Evolutionary conservation across 805 yeast genomes (phyloP), one percentile per base, ranked within the genome.

Genomic region (Nakazawaea sp.): DNA sequence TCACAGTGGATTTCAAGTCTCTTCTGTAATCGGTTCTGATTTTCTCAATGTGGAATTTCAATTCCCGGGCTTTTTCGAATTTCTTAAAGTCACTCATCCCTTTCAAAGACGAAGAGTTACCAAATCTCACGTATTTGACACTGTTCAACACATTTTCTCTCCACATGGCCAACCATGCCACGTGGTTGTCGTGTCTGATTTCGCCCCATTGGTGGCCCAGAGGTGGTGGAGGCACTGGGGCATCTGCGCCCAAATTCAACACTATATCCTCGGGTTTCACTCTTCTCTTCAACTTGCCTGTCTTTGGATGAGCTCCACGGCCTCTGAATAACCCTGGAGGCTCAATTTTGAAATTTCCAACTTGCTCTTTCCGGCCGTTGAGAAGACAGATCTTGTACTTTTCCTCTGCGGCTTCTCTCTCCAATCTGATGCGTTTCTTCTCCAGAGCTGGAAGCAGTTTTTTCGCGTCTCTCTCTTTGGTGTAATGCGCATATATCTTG

Each of bases 91-190:
- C 97, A 49, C 92, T 79, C 59, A 81, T 78, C 35, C 97, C 97
- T 59, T 89, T 90, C 45, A 90, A 64, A 1, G 95, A 81, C 1
- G 97, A 89, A 47, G 76, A 85, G 16, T 90, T 92, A 4, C 96
- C 95, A 58, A 90, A 77, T 53, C 95, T 68, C 36, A 90, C 97
- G 55, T 90, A 90, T 58, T 90, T 90, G 49, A 78, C 74, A 20
- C 81, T 70, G 46, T 82, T 84, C 33, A 85, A 77, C 47, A 90
- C 84, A 52, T 90, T 90, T 59, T 90, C 97, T 54, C 82, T 79
- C 97, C 97, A 90, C 84, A 81, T 88, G 0, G 97, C 97, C 38
- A 90, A 67, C 98, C 98, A 90, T 10, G 90, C 78, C 19, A 89
- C 97, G 0, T 88, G 80, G 48, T 82, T 81, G 55, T 90, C 97